A percentile compares a stretch with the other conserved stretches of the same genome.
Conservation (phyloP, 805 yeast genomes). For the Zygoascus biomembranicola region DNA sequence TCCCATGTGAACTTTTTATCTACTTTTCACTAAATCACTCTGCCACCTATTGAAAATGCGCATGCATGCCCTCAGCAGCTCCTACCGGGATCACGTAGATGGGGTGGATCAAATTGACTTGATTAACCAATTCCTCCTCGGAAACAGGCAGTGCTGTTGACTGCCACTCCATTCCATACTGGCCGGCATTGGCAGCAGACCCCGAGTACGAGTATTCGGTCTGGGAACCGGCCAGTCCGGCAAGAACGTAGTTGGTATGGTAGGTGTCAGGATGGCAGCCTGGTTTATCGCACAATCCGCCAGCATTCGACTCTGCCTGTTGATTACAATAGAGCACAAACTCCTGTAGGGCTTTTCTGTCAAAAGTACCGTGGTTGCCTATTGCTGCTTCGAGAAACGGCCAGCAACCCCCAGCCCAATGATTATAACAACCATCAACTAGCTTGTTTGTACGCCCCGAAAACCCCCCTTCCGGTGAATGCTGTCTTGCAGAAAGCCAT, state of each 20-base stretch:
- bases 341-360: constrained; percentile 48
- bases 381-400: constrained; percentile 53
- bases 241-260: constrained; percentile 78
- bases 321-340: constrained; percentile 79
- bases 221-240: constrained; percentile 64
- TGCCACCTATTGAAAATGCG: neutral
- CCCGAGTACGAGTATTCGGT: constrained; percentile 30
- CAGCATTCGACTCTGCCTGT: constrained; percentile 30
- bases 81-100: constrained; percentile 51
- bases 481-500: constrained; percentile 72
- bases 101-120: constrained; percentile 39
- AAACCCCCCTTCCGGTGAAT: constrained; percentile 72
- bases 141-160: constrained; percentile 6
- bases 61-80: constrained; percentile 28
- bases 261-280: constrained; percentile 73
- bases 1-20: no score
- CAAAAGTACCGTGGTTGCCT: constrained; percentile 28
- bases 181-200: constrained; percentile 14
- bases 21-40: no score
- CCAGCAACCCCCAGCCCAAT: constrained; percentile 83
- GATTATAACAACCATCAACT: constrained; percentile 93
- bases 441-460: constrained; percentile 86
- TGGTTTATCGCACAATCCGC: constrained; percentile 89
- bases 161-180: constrained; percentile 27
- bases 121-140: constrained; percentile 5